Conservation (phyloP, 768 basidiomycete genomes). For the Leccinum arenicola region DNA sequence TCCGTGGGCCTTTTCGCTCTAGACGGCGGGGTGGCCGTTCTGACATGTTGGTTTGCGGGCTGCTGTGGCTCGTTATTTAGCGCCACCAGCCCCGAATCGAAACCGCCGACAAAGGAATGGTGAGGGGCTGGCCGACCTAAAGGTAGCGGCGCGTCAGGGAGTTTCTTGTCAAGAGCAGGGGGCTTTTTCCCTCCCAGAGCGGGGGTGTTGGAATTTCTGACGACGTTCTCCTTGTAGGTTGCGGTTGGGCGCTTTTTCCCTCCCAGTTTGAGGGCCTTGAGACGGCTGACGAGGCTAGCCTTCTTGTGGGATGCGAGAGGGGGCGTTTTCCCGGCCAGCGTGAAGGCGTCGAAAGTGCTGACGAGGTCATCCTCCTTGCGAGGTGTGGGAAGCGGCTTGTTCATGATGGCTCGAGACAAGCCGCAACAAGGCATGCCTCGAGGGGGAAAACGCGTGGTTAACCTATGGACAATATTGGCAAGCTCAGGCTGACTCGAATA, state of each 20-base stretch:
- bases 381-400: conserved; percentile 9
- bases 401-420: conserved; percentile 18
- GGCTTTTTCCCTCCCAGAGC: conserved; percentile 26
- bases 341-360: conserved; percentile 33
- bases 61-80: conserved; percentile 8
- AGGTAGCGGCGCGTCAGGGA: conserved; percentile 6
- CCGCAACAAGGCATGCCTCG: conserved; percentile 13
- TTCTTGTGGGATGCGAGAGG: not conserved
- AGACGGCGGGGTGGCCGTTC: not conserved
- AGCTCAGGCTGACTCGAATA: conserved; percentile 16
- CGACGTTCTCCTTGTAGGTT: conserved; percentile 18
- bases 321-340: conserved; percentile 3
- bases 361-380: conserved; percentile 28
- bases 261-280: conserved; percentile 10
- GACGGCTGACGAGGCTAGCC: not conserved
- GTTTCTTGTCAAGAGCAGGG: conserved; percentile 9
- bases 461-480: conserved; percentile 14
- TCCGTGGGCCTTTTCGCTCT: not conserved
- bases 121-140: not conserved
- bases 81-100: conserved; percentile 25
- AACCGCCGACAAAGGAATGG: conserved; percentile 50
- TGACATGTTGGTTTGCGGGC: conserved; percentile 7
- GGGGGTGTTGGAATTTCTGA: conserved; percentile 32
- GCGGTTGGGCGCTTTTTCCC: conserved; percentile 13
- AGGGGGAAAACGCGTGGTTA: not conserved